These are phyloP conservation scores for Vitis hybrid DNA, from an alignment of 177 flowering plant genomes.

Conservation along the genomic window DNA sequence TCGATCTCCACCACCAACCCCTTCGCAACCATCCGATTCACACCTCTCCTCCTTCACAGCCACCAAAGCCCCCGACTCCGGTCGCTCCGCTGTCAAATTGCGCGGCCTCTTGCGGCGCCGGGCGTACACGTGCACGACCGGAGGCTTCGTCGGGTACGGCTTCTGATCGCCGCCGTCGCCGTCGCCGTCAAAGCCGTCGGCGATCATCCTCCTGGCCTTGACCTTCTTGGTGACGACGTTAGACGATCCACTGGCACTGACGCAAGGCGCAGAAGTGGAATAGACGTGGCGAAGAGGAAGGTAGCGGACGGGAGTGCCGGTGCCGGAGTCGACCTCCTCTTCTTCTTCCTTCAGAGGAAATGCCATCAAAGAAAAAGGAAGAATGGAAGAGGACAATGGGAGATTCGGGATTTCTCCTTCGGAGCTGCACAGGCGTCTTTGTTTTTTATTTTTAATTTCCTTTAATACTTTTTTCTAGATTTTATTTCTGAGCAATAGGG, in stretches of 20 bases:
- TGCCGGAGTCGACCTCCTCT: constrained; percentile 17
- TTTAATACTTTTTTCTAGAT: not conserved
- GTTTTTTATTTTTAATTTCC: constrained; percentile 2
- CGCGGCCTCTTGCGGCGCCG: constrained; percentile 33
- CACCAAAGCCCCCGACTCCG: constrained; percentile 3
- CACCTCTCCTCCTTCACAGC: not conserved
- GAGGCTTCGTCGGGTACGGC: constrained; percentile 16
- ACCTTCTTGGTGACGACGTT: constrained; percentile 68
- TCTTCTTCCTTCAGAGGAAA: constrained; percentile 10
- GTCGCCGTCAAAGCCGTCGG: constrained; percentile 6
- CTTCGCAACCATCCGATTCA: constrained; percentile 6
- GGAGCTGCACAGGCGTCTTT: not conserved
- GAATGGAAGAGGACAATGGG: not conserved
- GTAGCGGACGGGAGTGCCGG: constrained; percentile 52
- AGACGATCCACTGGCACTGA: constrained; percentile 49
- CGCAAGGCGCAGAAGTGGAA: constrained; percentile 55
- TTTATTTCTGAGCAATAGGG: constrained; percentile 10
- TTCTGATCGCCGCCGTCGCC: not conserved
- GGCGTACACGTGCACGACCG: constrained; percentile 34
- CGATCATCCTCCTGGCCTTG: constrained; percentile 50
- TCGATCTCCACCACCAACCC: not conserved
- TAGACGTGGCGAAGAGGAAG: constrained; percentile 58
- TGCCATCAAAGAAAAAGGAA: constrained; percentile 26
- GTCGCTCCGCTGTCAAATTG: not conserved
- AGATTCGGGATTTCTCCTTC: not conserved